Conservation (phyloP, 2,329 filamentous ascomycete genomes). For the Colletotrichum ledebouriae region DNA sequence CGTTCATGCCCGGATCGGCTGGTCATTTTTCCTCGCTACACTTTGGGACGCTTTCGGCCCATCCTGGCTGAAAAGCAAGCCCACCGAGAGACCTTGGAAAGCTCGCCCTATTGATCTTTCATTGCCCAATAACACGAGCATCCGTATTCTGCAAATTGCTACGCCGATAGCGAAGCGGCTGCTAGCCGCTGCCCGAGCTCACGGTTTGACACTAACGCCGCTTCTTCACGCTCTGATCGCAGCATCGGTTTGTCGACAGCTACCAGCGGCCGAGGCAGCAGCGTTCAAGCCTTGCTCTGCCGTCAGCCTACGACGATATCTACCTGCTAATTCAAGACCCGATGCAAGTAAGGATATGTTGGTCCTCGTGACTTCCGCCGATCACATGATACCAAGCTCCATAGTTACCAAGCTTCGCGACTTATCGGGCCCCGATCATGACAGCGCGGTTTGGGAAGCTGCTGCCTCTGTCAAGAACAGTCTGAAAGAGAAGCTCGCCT, state of each 20-base stretch:
- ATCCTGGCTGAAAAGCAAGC: slow-evolving; percentile 51
- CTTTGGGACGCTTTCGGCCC: slow-evolving; percentile 59
- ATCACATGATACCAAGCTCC: slow-evolving; percentile 48
- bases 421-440: slow-evolving; percentile 41
- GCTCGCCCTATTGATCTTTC: slow-evolving; percentile 53
- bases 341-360: slow-evolving; percentile 52
- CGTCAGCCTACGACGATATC: slow-evolving; percentile 59
- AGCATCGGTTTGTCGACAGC: slow-evolving; percentile 54
- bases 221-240: slow-evolving; percentile 62
- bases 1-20: slow-evolving; percentile 56
- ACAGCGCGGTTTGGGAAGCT: slow-evolving; percentile 58
- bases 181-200: slow-evolving; percentile 55
- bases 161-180: slow-evolving; percentile 49
- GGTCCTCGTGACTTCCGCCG: slow-evolving; percentile 55
- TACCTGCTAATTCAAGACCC: slow-evolving; percentile 47
- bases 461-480: slow-evolving; percentile 53
- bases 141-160: slow-evolving; percentile 55
- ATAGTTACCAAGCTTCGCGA: slow-evolving; percentile 47
- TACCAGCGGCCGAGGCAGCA: slow-evolving; percentile 51
- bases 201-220: slow-evolving; percentile 61
- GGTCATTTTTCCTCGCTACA: slow-evolving; percentile 55
- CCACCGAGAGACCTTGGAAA: slow-evolving; percentile 53
- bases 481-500: slow-evolving; percentile 51
- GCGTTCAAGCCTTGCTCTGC: slow-evolving; percentile 57
- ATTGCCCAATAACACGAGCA: slow-evolving; percentile 52